Evolutionary conservation across 108 stramenopile genomes (phyloP).

Genomic region (Epithemia pelagica): DNA sequence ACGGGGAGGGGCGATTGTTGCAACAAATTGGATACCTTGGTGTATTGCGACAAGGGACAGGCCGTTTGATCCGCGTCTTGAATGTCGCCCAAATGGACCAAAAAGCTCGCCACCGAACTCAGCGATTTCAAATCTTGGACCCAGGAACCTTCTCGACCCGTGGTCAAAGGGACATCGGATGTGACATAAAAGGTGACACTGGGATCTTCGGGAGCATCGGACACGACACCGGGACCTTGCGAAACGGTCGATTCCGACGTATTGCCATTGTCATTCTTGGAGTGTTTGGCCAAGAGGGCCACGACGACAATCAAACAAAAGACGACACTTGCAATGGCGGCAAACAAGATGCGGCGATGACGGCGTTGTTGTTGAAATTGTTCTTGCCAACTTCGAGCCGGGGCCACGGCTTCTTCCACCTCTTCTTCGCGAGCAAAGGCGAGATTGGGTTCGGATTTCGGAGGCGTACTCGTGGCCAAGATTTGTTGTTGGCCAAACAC

Average conservation of each 20-base stretch:
- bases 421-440: neutral
- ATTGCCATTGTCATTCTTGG: neutral
- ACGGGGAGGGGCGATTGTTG: constrained; percentile 46
- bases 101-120: constrained; percentile 56
- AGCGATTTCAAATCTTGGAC: constrained; percentile 40
- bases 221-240: neutral
- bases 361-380: constrained; percentile 24
- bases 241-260: constrained; percentile 2
- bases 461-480: neutral
- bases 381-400: constrained; percentile 27
- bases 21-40: constrained; percentile 30
- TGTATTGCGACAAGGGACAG: constrained; percentile 47
- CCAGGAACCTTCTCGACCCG: constrained; percentile 31
- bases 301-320: constrained; percentile 4
- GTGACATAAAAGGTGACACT: constrained; percentile 67
- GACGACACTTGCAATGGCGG: neutral
- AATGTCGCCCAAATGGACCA: constrained; percentile 73
- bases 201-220: neutral
- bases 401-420: constrained; percentile 10
- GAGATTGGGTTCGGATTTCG: neutral
- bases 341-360: constrained; percentile 16
- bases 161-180: constrained; percentile 55
- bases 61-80: constrained; percentile 36
- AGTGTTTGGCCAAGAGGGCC: neutral
- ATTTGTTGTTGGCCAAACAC: constrained; percentile 15